These are phyloP conservation scores for Penicillium lagena DNA, from an alignment of 495 filamentous ascomycete genomes.

Conservation along the genomic window DNA sequence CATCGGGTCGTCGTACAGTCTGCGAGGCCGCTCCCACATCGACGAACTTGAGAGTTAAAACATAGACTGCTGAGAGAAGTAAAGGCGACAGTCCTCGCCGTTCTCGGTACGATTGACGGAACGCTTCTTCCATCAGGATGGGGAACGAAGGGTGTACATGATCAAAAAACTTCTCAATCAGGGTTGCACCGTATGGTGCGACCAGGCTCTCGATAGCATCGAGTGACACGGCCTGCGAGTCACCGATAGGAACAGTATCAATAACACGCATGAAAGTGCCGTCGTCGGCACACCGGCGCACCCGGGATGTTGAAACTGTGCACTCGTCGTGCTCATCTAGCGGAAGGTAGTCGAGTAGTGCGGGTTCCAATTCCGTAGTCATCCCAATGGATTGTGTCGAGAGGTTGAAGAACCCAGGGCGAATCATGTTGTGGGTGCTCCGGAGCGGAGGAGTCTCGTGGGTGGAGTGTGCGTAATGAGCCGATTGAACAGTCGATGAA, in stretches of 20 bases:
- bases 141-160: constrained; percentile 87
- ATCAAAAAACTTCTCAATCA: constrained; percentile 84
- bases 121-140: constrained; percentile 80
- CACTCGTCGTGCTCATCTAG: constrained; percentile 37
- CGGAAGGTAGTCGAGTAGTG: constrained; percentile 40
- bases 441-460: constrained; percentile 22
- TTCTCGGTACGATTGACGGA: constrained; percentile 77
- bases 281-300: constrained; percentile 73
- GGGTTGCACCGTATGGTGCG: constrained; percentile 67
- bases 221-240: constrained; percentile 52
- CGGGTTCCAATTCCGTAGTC: constrained; percentile 47
- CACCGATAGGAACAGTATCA: constrained; percentile 25
- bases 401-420: constrained; percentile 37
- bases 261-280: constrained; percentile 73
- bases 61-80: constrained; percentile 82
- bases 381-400: constrained; percentile 46
- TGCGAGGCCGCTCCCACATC: constrained; percentile 63
- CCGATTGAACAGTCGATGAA: constrained; percentile 24
- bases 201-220: constrained; percentile 80
- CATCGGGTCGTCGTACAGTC: constrained; percentile 61
- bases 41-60: constrained; percentile 88
- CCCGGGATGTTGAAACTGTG: constrained; percentile 30
- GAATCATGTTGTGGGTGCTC: constrained; percentile 23
- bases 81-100: constrained; percentile 75
- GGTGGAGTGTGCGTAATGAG: not conserved